Percentiles rank a stretch among this genome's conserved stretches.
phyloP scores from a whole-genome alignment of 108 stramenopile species.

The Schizochytrium sp. region DNA sequence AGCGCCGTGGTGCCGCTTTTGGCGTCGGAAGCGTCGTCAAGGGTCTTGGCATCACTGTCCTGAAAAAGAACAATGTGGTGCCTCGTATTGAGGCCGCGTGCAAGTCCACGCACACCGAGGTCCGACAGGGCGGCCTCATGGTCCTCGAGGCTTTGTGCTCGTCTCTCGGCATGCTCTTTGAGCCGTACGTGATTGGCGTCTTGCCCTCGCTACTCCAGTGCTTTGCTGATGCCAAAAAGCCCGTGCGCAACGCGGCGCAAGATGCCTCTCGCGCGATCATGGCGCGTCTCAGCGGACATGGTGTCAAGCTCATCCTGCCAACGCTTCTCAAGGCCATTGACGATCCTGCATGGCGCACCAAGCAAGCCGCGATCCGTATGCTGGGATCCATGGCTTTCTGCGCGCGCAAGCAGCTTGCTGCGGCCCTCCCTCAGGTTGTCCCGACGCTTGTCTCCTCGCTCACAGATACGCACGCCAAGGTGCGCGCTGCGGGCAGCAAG shows the following conservation, averaged over 20 bases:
- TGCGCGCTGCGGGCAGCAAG: slow-evolving; percentile 72
- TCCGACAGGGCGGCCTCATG: slow-evolving; percentile 87
- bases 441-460: slow-evolving; percentile 91
- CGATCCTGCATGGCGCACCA: slow-evolving; percentile 89
- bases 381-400: slow-evolving; percentile 93
- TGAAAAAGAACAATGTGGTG: slow-evolving; percentile 86
- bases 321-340: slow-evolving; percentile 83
- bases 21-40: slow-evolving; percentile 94
- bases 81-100: slow-evolving; percentile 73
- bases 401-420: slow-evolving; percentile 92
- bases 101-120: slow-evolving; percentile 27
- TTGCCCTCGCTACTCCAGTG: slow-evolving; percentile 83
- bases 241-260: slow-evolving; percentile 81
- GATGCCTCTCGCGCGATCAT: slow-evolving; percentile 78
- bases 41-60: slow-evolving; percentile 85
- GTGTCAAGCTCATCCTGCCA: slow-evolving; percentile 93
- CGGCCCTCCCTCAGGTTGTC: slow-evolving; percentile 87
- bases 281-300: slow-evolving; percentile 86
- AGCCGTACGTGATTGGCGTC: slow-evolving; percentile 94
- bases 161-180: slow-evolving; percentile 86
- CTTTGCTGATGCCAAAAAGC: slow-evolving; percentile 81
- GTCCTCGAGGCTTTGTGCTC: slow-evolving; percentile 81
- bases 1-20: slow-evolving; percentile 80
- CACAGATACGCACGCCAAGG: slow-evolving; percentile 92
- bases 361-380: slow-evolving; percentile 86